phyloP scores from a whole-genome alignment of 192 early-diverging fungal genomes.

The Mortierella claussenii region DNA sequence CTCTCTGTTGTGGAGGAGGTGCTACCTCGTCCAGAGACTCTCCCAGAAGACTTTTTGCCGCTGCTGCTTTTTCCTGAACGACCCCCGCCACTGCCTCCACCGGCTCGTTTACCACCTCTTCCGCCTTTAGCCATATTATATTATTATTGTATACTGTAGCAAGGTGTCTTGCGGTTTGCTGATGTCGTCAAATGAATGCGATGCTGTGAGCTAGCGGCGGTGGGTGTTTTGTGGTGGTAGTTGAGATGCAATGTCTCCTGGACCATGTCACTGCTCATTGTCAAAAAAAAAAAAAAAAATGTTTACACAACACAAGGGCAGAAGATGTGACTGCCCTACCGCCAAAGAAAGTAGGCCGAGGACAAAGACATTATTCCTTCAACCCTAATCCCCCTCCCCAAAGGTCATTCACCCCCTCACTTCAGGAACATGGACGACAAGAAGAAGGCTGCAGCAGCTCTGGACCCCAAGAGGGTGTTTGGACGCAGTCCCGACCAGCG shows the following conservation, averaged over 20 bases:
- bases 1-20: conserved; percentile 33
- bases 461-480: conserved; percentile 51
- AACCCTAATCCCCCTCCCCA: no score
- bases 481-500: conserved; percentile 63
- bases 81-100: conserved; percentile 13
- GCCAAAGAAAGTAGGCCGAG: no score
- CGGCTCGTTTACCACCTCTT: conserved; percentile 21
- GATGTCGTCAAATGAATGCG: not conserved
- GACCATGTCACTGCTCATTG: no score
- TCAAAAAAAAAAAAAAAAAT: no score
- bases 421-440: no score
- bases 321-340: no score
- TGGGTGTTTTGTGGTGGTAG: not conserved
- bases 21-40: conserved; percentile 45
- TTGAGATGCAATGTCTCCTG: no score
- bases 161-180: no score
- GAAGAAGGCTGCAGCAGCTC: conserved; percentile 23
- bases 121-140: conserved; percentile 40
- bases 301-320: no score
- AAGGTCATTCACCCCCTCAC: no score
- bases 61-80: conserved; percentile 1
- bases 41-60: conserved; percentile 21
- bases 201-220: not conserved
- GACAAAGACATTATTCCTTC: no score
- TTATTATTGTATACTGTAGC: no score